A percentile compares a stretch with the other conserved stretches of the same genome.
phyloP scores from a whole-genome alignment of 2,329 filamentous ascomycete genomes.

The Metarhizium brunneum region DNA sequence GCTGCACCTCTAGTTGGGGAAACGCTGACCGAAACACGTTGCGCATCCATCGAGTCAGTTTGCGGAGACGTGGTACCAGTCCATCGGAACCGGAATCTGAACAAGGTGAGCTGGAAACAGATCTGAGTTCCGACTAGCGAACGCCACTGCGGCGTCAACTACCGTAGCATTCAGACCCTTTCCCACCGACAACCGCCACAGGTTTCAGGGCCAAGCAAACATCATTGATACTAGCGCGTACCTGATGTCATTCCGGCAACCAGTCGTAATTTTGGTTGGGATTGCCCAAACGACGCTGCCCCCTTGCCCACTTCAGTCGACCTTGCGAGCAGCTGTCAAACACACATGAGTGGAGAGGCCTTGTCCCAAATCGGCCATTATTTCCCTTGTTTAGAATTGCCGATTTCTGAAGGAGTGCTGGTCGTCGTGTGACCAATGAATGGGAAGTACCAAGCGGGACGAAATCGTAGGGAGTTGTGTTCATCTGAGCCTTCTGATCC shows the following conservation, averaged over 20 bases:
- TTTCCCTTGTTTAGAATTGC: not conserved
- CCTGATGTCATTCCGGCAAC: not conserved
- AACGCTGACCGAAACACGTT: not conserved
- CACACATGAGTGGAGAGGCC: constrained; percentile 1
- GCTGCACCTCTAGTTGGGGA: too few relatives aligned
- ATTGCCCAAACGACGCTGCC: not conserved
- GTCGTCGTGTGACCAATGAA: too few relatives aligned
- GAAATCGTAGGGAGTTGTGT: not conserved
- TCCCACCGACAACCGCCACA: not conserved
- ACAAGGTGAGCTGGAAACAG: not conserved
- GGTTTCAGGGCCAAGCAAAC: not conserved
- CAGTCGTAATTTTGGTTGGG: not conserved
- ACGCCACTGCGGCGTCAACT: not conserved
- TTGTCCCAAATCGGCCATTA: not conserved
- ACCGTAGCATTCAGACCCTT: not conserved
- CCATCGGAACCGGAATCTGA: not conserved
- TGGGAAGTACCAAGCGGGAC: not conserved
- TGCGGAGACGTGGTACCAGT: not conserved
- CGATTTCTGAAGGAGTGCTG: not conserved
- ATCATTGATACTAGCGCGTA: not conserved
- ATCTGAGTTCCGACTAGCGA: not conserved
- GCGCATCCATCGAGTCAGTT: not conserved
- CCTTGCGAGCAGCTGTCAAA: constrained; percentile 20
- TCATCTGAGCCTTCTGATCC: not conserved
- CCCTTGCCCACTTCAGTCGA: constrained; percentile 22